Evolutionary conservation across 441 rosid species (phyloP).

Genomic region (Syzygium syzygioides): DNA sequence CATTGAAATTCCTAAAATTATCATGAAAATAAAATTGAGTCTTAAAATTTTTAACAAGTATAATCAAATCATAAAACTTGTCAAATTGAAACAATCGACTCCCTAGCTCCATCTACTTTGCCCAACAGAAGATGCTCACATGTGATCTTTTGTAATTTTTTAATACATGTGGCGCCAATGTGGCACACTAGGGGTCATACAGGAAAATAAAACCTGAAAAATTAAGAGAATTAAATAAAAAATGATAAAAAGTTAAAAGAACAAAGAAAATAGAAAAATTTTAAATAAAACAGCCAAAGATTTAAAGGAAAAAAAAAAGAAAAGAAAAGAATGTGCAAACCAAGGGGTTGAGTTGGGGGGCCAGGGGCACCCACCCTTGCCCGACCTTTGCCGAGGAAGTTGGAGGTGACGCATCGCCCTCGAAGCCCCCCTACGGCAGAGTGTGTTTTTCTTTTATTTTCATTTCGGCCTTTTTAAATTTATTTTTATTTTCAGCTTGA

Average conservation of each 20-base stretch:
- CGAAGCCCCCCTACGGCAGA: no score
- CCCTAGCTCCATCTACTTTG: neutral
- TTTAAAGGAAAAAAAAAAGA: no score
- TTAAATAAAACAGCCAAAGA: neutral
- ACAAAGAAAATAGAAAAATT: neutral
- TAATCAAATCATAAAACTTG: no score
- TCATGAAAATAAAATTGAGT: rapidly evolving
- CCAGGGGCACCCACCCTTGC: neutral
- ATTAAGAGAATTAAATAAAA: neutral
- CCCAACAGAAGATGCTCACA: neutral
- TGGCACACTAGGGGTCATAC: neutral
- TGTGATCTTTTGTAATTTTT: no score
- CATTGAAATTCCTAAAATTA: neutral
- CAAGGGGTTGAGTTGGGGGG: neutral
- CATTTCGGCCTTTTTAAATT: no score
- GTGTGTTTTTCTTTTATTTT: no score
- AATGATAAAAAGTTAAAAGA: neutral
- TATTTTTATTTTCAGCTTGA: no score
- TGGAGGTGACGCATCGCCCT: neutral
- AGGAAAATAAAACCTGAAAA: no score
- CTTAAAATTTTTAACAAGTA: neutral
- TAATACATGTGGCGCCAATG: neutral
- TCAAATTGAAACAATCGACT: no score
- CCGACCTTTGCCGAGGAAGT: neutral
- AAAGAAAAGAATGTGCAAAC: neutral